Evolutionary conservation across 768 basidiomycete species (phyloP), one percentile per base, ranked within the genome.

Genomic region (Mycena rosella): DNA sequence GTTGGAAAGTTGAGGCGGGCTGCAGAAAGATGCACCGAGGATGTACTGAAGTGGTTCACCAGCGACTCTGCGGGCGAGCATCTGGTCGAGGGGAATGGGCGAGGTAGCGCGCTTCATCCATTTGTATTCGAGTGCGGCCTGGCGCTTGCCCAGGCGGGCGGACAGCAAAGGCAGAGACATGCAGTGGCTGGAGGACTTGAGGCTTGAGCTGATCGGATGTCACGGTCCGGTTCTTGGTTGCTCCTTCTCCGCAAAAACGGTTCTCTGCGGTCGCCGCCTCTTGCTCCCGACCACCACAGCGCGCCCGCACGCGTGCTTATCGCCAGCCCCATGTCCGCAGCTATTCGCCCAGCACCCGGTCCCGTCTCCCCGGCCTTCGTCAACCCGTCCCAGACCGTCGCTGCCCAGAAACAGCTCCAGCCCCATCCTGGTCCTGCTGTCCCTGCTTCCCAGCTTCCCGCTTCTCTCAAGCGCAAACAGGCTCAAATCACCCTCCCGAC

Each of bases 41-140:
- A 98, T 94, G 78, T 96, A 98, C 77, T 96, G 95, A 20, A 98
- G 82, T 0, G 96, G 96, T 78, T 95, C 94, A 14, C 93, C 93
- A 18, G 72, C 67, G 30, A 85, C 74, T 70, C 96, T 82, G 22
- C 92, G 86, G 20, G 77, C 74, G 42, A 96, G 84, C 83, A 92
- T 85, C 29, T 79, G 74, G 11, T 77, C 52, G 34, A 85, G 79
- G 53, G 78, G 58, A 24, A 70, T 68, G n/a, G 63, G 61, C 13
- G 64, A 56, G 49, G 65, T 63, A 8, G 79, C 76, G 18, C 78
- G 74, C 63, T 76, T 76, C 75, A 87, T 79, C 86, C 86, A 87
- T 75, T 66, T 78, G 69, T 82, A 74, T 70, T 87, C 86, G 14
- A 67, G 72, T 3, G 71, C 45, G 5, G 85, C 84, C 72, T 84